A percentile compares a stretch with the other conserved stretches of the same genome.
Evolutionary conservation across 1,284 basidiomycete species (phyloP).

Genomic region (Ustilago bromivora): DNA sequence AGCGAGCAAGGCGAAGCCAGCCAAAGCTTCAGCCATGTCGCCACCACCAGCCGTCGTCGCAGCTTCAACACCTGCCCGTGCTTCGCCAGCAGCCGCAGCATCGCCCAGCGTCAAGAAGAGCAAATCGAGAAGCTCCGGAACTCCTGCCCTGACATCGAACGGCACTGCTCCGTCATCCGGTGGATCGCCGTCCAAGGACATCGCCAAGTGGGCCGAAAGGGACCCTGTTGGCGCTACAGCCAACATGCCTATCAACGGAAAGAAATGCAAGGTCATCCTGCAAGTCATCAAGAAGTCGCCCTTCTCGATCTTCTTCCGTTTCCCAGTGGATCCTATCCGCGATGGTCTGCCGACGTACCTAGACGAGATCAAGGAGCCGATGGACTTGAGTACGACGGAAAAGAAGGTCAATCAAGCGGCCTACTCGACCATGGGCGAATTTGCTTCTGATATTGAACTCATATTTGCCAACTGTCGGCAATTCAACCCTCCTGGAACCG

Average conservation of each 20-base stretch:
- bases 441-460: constrained; percentile 83
- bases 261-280: constrained; percentile 81
- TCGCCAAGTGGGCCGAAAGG: constrained; percentile 36
- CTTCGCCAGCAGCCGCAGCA: constrained; percentile 16
- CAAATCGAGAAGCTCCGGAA: constrained; percentile 21
- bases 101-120: constrained; percentile 23
- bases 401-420: constrained; percentile 72
- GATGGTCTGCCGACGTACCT: constrained; percentile 88
- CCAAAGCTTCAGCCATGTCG: constrained; percentile 16
- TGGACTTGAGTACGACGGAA: constrained; percentile 91
- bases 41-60: constrained; percentile 17
- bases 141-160: constrained; percentile 17
- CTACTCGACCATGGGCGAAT: constrained; percentile 72
- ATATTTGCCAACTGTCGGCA: constrained; percentile 83
- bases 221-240: constrained; percentile 55
- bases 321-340: constrained; percentile 84
- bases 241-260: constrained; percentile 62
- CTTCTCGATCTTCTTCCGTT: constrained; percentile 81
- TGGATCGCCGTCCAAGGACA: constrained; percentile 29
- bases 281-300: constrained; percentile 77
- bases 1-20: constrained; percentile 32
- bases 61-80: constrained; percentile 5
- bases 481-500: constrained; percentile 74
- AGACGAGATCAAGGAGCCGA: constrained; percentile 88
- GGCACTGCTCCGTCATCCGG: constrained; percentile 18